Conservation (phyloP, 768 basidiomycete genomes). For the Suillus americanus region DNA sequence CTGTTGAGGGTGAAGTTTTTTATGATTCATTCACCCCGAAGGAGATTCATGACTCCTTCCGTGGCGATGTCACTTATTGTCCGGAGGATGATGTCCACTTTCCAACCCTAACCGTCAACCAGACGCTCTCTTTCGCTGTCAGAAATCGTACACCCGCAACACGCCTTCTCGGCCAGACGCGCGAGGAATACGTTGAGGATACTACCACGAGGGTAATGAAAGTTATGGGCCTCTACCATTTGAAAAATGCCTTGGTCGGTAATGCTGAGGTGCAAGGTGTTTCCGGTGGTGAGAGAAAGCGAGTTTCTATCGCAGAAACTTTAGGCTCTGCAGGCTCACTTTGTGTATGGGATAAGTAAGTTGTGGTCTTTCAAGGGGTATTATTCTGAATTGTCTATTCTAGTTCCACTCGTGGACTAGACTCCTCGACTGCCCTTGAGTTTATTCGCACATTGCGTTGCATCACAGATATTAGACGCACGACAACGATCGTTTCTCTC, state of each 20-base stretch:
- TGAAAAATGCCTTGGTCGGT: constrained; percentile 72
- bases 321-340: constrained; percentile 31
- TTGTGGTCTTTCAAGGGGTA: not conserved
- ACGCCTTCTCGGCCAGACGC: constrained; percentile 43
- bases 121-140: constrained; percentile 72
- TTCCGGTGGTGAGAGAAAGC: constrained; percentile 77
- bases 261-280: constrained; percentile 80
- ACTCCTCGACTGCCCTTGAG: constrained; percentile 71
- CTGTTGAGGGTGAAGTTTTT: constrained; percentile 64
- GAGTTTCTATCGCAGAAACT: constrained; percentile 76
- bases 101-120: constrained; percentile 76
- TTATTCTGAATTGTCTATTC: not conserved
- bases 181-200: constrained; percentile 25
- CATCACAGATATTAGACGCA: constrained; percentile 53
- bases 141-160: constrained; percentile 64
- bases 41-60: constrained; percentile 61
- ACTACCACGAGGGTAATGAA: constrained; percentile 52
- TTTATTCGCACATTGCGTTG: constrained; percentile 70
- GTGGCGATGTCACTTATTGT: constrained; percentile 79
- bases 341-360: not conserved
- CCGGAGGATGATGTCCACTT: constrained; percentile 88
- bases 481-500: constrained; percentile 72
- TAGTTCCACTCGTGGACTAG: constrained; percentile 70
- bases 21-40: constrained; percentile 76
- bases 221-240: constrained; percentile 76